A percentile compares a stretch with the other conserved stretches of the same genome.
These are phyloP conservation scores for Quercus parvula DNA, from an alignment of 306 rosid genomes.

Conservation along the genomic window DNA sequence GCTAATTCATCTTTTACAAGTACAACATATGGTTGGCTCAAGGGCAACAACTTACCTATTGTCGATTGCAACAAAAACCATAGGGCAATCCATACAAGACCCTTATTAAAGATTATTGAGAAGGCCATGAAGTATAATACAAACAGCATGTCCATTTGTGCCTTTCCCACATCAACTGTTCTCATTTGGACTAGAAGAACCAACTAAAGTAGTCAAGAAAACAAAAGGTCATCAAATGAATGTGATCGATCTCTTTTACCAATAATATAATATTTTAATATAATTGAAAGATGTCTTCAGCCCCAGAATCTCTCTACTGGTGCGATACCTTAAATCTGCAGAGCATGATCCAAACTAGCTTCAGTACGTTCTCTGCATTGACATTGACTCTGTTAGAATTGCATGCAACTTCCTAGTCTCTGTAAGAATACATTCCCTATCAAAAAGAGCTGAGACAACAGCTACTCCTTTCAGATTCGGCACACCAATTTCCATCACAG, in stretches of 20 bases:
- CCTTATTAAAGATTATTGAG: background rate
- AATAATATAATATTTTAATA: no score
- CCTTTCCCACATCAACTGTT: background rate
- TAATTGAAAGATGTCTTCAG: background rate
- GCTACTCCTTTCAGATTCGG: slow-evolving; percentile 84
- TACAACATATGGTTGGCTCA: background rate
- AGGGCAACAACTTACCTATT: background rate
- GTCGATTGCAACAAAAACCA: background rate
- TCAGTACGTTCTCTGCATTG: slow-evolving; percentile 17
- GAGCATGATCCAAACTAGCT: background rate
- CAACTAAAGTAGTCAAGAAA: background rate
- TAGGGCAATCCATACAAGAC: background rate
- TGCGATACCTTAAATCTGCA: background rate
- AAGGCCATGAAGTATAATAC: no score
- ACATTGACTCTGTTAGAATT: slow-evolving; percentile 34
- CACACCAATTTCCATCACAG: slow-evolving; percentile 60
- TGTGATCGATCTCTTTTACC: no score
- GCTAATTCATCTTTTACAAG: background rate
- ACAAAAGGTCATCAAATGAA: background rate
- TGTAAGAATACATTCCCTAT: slow-evolving; percentile 54
- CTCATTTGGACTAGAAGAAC: background rate
- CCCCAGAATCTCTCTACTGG: background rate
- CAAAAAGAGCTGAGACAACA: slow-evolving; percentile 84
- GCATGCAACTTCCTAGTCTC: slow-evolving; percentile 65
- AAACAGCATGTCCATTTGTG: no score